phyloP scores from a whole-genome alignment of 2,329 filamentous ascomycete species.

The Ophiostoma pallidulum region DNA sequence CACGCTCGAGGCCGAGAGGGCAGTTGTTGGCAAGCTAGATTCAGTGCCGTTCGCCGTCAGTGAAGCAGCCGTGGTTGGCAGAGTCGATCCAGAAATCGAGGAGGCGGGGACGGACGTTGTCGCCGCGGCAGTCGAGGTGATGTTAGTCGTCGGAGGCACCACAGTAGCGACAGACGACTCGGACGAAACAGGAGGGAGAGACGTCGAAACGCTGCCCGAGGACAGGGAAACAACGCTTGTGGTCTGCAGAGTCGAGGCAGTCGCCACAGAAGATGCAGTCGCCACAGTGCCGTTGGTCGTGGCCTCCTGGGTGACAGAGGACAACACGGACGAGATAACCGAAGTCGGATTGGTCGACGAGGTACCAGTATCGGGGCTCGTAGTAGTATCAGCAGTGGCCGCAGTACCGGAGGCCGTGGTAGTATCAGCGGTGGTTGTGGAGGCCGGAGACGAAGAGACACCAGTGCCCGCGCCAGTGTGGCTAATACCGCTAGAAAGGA shows the following conservation, averaged over 20 bases:
- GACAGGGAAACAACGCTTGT: not conserved
- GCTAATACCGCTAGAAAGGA: constrained; percentile 10
- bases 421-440: constrained; percentile 5
- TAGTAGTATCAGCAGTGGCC: not conserved
- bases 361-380: no score
- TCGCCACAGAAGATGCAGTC: no score
- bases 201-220: not conserved
- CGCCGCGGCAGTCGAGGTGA: constrained; percentile 3
- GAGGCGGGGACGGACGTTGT: constrained; percentile 6
- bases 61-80: not conserved
- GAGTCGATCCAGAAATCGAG: not conserved
- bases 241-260: not conserved
- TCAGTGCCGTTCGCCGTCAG: constrained; percentile 4
- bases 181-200: not conserved
- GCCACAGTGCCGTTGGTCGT: not conserved
- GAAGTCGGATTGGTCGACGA: not conserved
- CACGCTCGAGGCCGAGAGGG: not conserved
- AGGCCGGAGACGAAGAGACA: not conserved
- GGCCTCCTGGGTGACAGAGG: constrained; percentile 2
- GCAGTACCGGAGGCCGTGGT: no score
- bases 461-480: constrained; percentile 9
- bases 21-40: not conserved
- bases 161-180: not conserved
- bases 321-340: constrained; percentile 3
- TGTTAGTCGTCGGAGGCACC: constrained; percentile 1